phyloP scores from a whole-genome alignment of 2,329 filamentous ascomycete genomes.

The Colletotrichum caudatum region DNA sequence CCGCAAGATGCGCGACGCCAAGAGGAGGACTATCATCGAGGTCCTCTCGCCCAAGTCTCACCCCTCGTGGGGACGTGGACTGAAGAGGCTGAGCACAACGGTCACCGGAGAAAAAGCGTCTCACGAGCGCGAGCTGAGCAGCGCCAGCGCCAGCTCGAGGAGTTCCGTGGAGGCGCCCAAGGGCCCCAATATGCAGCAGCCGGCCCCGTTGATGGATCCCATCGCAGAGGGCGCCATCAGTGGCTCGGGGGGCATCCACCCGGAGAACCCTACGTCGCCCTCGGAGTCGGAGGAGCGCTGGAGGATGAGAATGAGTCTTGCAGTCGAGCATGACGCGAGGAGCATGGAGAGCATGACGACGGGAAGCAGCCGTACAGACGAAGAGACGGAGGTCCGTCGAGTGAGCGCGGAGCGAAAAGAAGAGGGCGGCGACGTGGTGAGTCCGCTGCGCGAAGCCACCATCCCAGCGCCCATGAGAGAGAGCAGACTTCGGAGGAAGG shows the following conservation, averaged over 20 bases:
- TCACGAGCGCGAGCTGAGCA: constrained; percentile 5
- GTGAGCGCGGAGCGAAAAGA: constrained; percentile 44
- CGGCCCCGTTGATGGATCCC: constrained; percentile 19
- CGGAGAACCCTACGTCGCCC: neutral
- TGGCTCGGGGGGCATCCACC: neutral
- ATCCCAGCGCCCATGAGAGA: neutral
- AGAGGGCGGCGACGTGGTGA: constrained; percentile 42
- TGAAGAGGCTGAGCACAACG: constrained; percentile 32
- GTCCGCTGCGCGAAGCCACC: constrained; percentile 39
- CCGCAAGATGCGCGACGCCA: constrained; percentile 44
- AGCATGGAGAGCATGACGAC: constrained; percentile 48
- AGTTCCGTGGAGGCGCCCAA: constrained; percentile 21
- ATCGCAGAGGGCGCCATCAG: constrained; percentile 10
- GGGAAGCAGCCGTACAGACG: constrained; percentile 45
- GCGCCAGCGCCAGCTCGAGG: constrained; percentile 24
- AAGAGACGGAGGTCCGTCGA: constrained; percentile 38
- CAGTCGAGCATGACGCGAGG: constrained; percentile 29
- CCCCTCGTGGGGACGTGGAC: constrained; percentile 29
- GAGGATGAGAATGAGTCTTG: constrained; percentile 11
- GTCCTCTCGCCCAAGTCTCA: constrained; percentile 43
- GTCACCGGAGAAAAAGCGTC: constrained; percentile 7
- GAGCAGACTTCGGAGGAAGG: constrained; percentile 35
- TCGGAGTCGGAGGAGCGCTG: constrained; percentile 30
- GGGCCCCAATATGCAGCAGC: neutral
- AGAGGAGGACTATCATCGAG: constrained; percentile 34